Evolutionary conservation across 768 basidiomycete genomes (phyloP).

Genomic region (Boletus barrowsii): DNA sequence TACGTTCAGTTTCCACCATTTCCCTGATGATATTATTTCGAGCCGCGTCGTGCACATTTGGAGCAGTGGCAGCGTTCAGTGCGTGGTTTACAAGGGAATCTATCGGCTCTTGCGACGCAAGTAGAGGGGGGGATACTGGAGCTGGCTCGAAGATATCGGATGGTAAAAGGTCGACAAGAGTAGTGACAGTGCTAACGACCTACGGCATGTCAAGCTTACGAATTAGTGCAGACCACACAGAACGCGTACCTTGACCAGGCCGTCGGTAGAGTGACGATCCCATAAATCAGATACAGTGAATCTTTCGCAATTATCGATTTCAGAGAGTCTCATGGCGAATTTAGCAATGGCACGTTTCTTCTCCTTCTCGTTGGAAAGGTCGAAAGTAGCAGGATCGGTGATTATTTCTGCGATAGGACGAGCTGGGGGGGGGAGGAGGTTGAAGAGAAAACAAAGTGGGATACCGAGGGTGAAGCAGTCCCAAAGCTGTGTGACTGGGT

Average conservation of each 20-base stretch:
- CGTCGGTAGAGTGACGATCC: constrained; percentile 88
- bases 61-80: constrained; percentile 37
- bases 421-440: constrained; percentile 64
- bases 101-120: constrained; percentile 55
- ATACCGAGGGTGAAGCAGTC: constrained; percentile 91
- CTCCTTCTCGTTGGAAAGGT: constrained; percentile 71
- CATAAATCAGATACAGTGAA: constrained; percentile 92
- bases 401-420: constrained; percentile 51
- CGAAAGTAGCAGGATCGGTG: constrained; percentile 63
- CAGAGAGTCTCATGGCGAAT: constrained; percentile 86
- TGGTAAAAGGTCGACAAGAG: constrained; percentile 76
- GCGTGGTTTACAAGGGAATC: constrained; percentile 54
- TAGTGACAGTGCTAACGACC: constrained; percentile 89
- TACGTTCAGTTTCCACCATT: constrained; percentile 91
- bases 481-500: constrained; percentile 94
- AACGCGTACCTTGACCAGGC: constrained; percentile 82
- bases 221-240: background rate
- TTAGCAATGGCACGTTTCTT: constrained; percentile 90
- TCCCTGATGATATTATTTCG: constrained; percentile 81
- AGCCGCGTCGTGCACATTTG: constrained; percentile 61
- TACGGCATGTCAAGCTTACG: constrained; percentile 28
- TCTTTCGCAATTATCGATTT: constrained; percentile 66
- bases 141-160: constrained; percentile 62
- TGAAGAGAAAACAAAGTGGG: constrained; percentile 94
- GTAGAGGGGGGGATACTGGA: constrained; percentile 55